These are phyloP conservation scores for Beauveria sp. DNA, from an alignment of 2,329 filamentous ascomycete species.

Conservation along the genomic window DNA sequence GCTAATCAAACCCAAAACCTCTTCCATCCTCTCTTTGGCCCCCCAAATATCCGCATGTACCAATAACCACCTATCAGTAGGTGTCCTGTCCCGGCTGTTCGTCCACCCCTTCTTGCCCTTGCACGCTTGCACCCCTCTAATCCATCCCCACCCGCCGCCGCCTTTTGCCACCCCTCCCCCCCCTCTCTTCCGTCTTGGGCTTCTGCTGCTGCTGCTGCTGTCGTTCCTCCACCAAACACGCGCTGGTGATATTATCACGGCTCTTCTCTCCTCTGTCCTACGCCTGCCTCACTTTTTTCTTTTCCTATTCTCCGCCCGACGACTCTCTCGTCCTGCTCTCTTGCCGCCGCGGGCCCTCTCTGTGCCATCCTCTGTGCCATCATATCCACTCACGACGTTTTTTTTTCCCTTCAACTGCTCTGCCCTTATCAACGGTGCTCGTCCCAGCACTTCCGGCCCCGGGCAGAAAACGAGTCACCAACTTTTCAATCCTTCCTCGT, in stretches of 20 bases:
- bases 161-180: too few species aligned
- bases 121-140: too few species aligned
- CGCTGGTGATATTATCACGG: not conserved
- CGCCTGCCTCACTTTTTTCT: not conserved
- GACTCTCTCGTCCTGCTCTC: not conserved
- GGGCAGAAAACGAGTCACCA: not conserved
- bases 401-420: too few species aligned
- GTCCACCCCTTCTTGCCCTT: too few species aligned
- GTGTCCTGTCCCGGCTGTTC: too few species aligned
- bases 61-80: too few species aligned
- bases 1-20: too few species aligned
- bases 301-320: not conserved
- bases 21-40: too few species aligned
- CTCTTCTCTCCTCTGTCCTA: not conserved
- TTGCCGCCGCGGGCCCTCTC: not conserved
- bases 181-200: too few species aligned
- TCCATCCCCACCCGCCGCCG: too few species aligned
- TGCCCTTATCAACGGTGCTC: too few species aligned
- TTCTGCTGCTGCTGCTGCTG: not conserved
- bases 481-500: not conserved
- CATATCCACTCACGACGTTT: not conserved
- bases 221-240: not conserved
- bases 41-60: too few species aligned
- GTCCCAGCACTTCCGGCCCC: not conserved
- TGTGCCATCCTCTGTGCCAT: not conserved